Conservation (phyloP, 106 monocot species). For the Dendrobium huoshanense region DNA sequence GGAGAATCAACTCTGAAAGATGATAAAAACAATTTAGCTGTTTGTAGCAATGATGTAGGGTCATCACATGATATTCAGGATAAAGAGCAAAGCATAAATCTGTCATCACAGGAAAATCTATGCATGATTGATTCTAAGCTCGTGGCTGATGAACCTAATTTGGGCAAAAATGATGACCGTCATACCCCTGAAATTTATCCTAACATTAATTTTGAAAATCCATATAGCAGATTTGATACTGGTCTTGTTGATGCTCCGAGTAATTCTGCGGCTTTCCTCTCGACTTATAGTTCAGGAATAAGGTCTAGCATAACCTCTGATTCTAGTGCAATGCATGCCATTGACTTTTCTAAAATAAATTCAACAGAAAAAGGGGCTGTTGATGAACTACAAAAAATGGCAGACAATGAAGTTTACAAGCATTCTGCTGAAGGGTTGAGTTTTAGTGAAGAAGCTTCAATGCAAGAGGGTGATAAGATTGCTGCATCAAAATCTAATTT, state of each 20-base stretch:
- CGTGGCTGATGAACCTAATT: slow-evolving; percentile 9
- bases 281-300: neutral
- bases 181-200: slow-evolving; percentile 3
- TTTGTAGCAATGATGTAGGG: neutral
- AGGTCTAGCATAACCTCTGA: neutral
- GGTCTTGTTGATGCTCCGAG: slow-evolving; percentile 5
- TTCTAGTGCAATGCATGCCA: neutral
- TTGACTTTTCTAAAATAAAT: slow-evolving; percentile 4
- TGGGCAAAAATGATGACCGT: slow-evolving; percentile 2
- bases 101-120: slow-evolving; percentile 5
- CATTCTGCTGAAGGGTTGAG: slow-evolving; percentile 2
- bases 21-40: slow-evolving; percentile 9
- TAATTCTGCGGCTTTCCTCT: slow-evolving; percentile 4
- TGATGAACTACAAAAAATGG: slow-evolving; percentile 9
- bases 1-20: slow-evolving; percentile 6
- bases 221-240: slow-evolving; percentile 4
- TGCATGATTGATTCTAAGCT: slow-evolving; percentile 8
- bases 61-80: slow-evolving; percentile 8
- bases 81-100: slow-evolving; percentile 1
- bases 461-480: slow-evolving; percentile 13
- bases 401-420: neutral
- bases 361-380: slow-evolving; percentile 12
- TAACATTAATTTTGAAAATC: neutral
- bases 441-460: slow-evolving; percentile 8
- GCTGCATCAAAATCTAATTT: slow-evolving; percentile 31